These are phyloP conservation scores for Tothia fuscella DNA, from an alignment of 2,329 filamentous ascomycete genomes.

Conservation along the genomic window DNA sequence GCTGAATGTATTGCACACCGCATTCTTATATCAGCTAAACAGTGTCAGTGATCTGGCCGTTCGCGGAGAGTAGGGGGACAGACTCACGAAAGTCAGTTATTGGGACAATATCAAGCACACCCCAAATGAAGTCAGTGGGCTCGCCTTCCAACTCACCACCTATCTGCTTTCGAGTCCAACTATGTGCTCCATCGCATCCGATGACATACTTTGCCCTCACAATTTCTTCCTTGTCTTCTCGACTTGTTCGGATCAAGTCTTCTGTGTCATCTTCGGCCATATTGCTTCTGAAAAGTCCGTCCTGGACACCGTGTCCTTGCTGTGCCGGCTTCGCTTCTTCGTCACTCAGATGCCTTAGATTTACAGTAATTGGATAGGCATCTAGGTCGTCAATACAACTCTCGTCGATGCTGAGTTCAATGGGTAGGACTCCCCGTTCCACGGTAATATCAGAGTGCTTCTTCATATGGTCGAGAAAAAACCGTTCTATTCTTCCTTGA, in stretches of 20 bases:
- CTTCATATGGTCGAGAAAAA: constrained; percentile 51
- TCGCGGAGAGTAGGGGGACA: neutral
- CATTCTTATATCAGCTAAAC: constrained; percentile 41
- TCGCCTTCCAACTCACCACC: constrained; percentile 45
- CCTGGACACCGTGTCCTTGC: constrained; percentile 23
- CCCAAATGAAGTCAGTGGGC: constrained; percentile 40
- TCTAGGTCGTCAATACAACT: constrained; percentile 35
- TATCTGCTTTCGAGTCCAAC: constrained; percentile 49
- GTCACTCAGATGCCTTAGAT: constrained; percentile 44
- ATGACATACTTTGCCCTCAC: constrained; percentile 52
- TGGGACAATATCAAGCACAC: constrained; percentile 36
- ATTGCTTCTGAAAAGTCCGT: constrained; percentile 51
- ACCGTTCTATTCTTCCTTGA: constrained; percentile 58
- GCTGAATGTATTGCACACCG: constrained; percentile 47
- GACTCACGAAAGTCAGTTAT: constrained; percentile 43
- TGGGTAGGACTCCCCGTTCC: constrained; percentile 49
- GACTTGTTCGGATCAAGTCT: constrained; percentile 34
- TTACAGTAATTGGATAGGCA: constrained; percentile 49
- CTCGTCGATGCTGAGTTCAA: constrained; percentile 43
- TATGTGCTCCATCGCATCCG: constrained; percentile 57
- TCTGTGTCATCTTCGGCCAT: constrained; percentile 45
- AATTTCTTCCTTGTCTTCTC: constrained; percentile 27
- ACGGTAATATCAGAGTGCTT: constrained; percentile 43
- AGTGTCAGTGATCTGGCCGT: constrained; percentile 10
- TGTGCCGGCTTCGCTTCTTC: constrained; percentile 42